Conservation (phyloP, 2,329 filamentous ascomycete genomes). For the Aquanectria penicillioides region DNA sequence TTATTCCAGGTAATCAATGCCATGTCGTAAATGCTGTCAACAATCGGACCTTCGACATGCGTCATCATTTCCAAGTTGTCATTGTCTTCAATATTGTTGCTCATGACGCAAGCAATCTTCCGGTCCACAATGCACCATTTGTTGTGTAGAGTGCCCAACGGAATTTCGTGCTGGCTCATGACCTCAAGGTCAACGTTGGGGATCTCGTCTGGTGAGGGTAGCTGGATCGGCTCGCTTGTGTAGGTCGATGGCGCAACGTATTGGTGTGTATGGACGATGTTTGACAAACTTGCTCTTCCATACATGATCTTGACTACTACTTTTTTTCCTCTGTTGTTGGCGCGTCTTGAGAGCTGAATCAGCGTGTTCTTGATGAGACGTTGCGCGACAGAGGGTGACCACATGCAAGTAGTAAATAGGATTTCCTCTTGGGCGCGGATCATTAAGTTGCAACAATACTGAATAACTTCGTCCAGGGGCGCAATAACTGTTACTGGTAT, state of each 20-base stretch:
- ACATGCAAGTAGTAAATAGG: constrained; percentile 79
- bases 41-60: constrained; percentile 79
- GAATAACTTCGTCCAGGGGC: constrained; percentile 68
- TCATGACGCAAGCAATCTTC: constrained; percentile 75
- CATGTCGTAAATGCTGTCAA: constrained; percentile 80
- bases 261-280: constrained; percentile 73
- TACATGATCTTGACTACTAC: constrained; percentile 80
- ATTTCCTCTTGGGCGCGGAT: constrained; percentile 77
- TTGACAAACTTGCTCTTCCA: constrained; percentile 73
- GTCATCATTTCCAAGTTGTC: constrained; percentile 86
- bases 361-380: constrained; percentile 74
- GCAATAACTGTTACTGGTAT: constrained; percentile 74
- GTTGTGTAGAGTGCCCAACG: constrained; percentile 79
- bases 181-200: constrained; percentile 78
- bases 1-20: constrained; percentile 79
- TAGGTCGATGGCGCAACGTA: constrained; percentile 67
- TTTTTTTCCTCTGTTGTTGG: constrained; percentile 63
- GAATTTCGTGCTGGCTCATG: constrained; percentile 75
- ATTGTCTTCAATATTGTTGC: constrained; percentile 83
- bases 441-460: constrained; percentile 82
- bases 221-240: constrained; percentile 63
- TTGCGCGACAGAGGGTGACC: constrained; percentile 76
- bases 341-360: constrained; percentile 73
- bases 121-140: constrained; percentile 84
- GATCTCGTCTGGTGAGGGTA: constrained; percentile 73